Base-by-base conservation (phyloP, 2,329 filamentous ascomycete genomes). In the Fusarium armeniacum region DNA sequence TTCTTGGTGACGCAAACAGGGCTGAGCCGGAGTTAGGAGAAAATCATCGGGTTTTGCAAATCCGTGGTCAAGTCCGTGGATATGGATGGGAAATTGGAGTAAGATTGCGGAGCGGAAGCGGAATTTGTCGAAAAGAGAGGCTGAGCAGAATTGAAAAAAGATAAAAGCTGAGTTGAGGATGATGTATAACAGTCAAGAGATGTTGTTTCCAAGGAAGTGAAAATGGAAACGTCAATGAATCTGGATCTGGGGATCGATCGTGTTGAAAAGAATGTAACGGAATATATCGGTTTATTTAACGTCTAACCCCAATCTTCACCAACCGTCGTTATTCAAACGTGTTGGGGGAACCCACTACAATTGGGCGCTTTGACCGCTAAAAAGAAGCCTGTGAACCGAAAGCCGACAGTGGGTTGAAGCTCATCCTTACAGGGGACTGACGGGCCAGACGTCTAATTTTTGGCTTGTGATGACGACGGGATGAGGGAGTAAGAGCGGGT, bases 211-310 rank as follows among this genome's bases (percentile, higher is more conserved):
- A 38, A 28, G 53, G 28, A 32, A 54, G 38, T 30, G 32, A 26
- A 32, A 49, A 38, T 30, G 32, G 28, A 30, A 30, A 30, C 28
- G 28, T 30, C 10, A 30, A 30, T 30, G 28, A 9, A 30, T 30
- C 28, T 30, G 28, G 32, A 41, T 52, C 49, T 18, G 24, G 46
- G 24, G 46, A 52, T 30, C 50, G 26, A 28, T 32, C 18, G 33
- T 38, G 20, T 22, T 44, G 26, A 35, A 20, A 43, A 41, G 28
- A 56, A 60, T 54, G 46, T 18, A 52, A 65, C 73, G 73, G 72
- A 65, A 75, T 74, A 74, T 71, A 55, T 75, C 73, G 73, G 73
- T 72, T 69, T 62, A 63, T 62, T 44, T 44, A 61, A 49, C 46
- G n/a, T 49, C 38, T 66, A 60, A 60, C 53, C 49, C 36, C 38